Conservation (phyloP, 768 basidiomycete species). For the Mycena vulgaris region DNA sequence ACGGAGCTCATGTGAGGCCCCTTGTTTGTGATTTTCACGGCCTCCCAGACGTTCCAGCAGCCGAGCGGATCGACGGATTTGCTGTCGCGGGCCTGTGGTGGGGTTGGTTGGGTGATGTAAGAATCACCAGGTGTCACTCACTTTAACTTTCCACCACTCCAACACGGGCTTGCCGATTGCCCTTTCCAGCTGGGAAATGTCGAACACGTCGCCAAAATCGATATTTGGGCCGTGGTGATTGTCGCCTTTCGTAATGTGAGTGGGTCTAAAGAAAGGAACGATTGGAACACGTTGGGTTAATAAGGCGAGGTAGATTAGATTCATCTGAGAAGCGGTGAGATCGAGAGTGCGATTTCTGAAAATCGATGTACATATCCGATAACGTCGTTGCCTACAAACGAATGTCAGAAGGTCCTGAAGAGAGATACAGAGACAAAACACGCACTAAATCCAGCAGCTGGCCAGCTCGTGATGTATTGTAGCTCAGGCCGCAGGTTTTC, state of each 20-base stretch:
- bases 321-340: conserved; percentile 43
- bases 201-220: conserved; percentile 52
- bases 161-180: conserved; percentile 48
- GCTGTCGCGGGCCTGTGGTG: conserved; percentile 38
- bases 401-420: too few species aligned
- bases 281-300: conserved; percentile 53
- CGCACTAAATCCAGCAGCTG: conserved; percentile 27
- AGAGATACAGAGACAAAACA: neutral
- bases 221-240: neutral
- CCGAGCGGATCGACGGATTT: conserved; percentile 28
- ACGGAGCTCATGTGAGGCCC: conserved; percentile 25
- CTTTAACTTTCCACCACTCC: conserved; percentile 57
- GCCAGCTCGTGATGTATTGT: conserved; percentile 33
- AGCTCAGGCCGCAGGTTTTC: conserved; percentile 29
- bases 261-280: conserved; percentile 51
- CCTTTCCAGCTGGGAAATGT: conserved; percentile 49
- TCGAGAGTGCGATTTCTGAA: neutral
- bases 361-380: conserved; percentile 26
- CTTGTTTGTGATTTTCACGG: neutral
- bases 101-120: too few species aligned
- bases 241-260: neutral
- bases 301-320: conserved; percentile 53
- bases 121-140: too few species aligned
- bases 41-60: conserved; percentile 37
- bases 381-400: conserved; percentile 29